Percentiles rank a stretch among this genome's conserved stretches.
phyloP scores from a whole-genome alignment of 78 protist genomes.

The Guillardia theta region DNA sequence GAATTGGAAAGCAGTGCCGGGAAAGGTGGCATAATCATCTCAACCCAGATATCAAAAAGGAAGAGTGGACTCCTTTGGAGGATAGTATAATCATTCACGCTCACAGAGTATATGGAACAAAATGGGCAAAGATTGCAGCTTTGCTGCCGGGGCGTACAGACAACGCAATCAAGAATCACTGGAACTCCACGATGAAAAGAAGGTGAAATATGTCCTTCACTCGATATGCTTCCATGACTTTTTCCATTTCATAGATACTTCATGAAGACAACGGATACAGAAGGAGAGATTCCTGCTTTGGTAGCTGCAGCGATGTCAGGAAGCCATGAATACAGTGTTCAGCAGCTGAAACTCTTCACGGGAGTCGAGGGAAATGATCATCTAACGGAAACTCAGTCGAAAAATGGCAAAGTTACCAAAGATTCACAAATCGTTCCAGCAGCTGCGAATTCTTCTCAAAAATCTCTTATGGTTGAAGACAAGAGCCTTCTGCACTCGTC shows the following conservation, averaged over 20 bases:
- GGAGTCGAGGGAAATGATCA: background rate
- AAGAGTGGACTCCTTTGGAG: slow-evolving; percentile 81
- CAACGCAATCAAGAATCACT: slow-evolving; percentile 91
- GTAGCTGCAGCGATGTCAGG: background rate
- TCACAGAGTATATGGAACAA: slow-evolving; percentile 66
- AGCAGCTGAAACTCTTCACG: background rate
- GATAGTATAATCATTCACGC: slow-evolving; percentile 55
- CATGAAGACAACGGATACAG: background rate
- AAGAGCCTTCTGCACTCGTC: background rate
- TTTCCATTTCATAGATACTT: background rate
- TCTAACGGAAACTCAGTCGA: background rate
- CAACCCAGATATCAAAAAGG: slow-evolving; percentile 75
- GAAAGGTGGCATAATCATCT: slow-evolving; percentile 86
- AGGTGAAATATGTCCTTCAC: background rate
- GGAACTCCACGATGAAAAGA: slow-evolving; percentile 86
- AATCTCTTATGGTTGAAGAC: background rate
- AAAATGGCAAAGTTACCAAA: background rate
- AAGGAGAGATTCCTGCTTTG: background rate
- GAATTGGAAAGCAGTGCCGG: slow-evolving; percentile 78
- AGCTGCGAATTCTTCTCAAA: background rate
- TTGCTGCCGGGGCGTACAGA: slow-evolving; percentile 87
- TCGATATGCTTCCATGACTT: background rate
- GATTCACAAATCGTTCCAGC: background rate
- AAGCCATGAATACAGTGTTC: background rate
- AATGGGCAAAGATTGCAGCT: slow-evolving; percentile 87